phyloP scores from a whole-genome alignment of 768 basidiomycete genomes.

The Lactarius pseudohatsudake region DNA sequence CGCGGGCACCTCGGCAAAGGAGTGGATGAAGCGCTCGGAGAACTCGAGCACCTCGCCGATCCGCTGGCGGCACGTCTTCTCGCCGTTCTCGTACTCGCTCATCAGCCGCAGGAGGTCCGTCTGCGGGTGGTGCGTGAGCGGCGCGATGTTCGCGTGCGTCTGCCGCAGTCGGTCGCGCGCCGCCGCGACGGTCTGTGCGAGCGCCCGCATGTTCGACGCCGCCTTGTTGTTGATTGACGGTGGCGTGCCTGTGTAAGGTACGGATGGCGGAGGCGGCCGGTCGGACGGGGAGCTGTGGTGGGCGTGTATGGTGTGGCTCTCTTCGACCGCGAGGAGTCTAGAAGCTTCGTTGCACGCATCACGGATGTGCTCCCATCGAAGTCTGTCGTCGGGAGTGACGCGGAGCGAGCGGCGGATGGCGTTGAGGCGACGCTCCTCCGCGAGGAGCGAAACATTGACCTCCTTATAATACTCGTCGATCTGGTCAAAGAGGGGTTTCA shows the following conservation, averaged over 20 bases:
- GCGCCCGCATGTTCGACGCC: slow-evolving; percentile 14
- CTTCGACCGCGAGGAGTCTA: background rate
- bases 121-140: slow-evolving; percentile 10
- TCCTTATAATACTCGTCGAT: slow-evolving; percentile 21
- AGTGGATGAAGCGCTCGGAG: slow-evolving; percentile 10
- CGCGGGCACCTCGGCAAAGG: slow-evolving; percentile 17
- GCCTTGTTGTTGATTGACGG: slow-evolving; percentile 5
- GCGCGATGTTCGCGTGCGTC: background rate
- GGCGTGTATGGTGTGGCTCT: background rate
- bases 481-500: slow-evolving; percentile 13
- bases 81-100: slow-evolving; percentile 14
- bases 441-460: slow-evolving; percentile 11
- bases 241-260: background rate
- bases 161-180: slow-evolving; percentile 1
- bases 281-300: background rate
- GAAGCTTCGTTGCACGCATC: slow-evolving; percentile 18
- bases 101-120: slow-evolving; percentile 12
- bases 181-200: slow-evolving; percentile 4
- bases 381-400: slow-evolving; percentile 18
- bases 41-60: slow-evolving; percentile 15
- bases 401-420: slow-evolving; percentile 11
- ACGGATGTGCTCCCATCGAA: slow-evolving; percentile 23
- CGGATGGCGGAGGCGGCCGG: background rate
- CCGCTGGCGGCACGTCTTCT: slow-evolving; percentile 2
- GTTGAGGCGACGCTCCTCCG: slow-evolving; percentile 13